Percentiles rank a stretch among this genome's conserved stretches.
Conservation (phyloP, 2,329 filamentous ascomycete species). For the Fusarium poae region DNA sequence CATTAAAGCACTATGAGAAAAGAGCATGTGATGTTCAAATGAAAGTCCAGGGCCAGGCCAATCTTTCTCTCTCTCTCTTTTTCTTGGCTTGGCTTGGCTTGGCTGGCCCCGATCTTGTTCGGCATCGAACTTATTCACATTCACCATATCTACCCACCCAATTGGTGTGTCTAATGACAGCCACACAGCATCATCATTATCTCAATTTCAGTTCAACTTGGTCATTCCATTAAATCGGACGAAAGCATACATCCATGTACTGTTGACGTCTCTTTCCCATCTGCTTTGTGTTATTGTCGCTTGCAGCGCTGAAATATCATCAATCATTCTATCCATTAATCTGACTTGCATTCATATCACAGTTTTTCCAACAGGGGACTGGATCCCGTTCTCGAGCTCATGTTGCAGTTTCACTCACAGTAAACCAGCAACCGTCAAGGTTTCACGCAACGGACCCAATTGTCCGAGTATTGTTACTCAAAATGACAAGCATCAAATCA, state of each 20-base stretch:
- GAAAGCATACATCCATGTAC: neutral
- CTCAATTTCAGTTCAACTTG: slow-evolving; percentile 2
- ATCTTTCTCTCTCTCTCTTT: neutral
- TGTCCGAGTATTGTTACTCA: neutral
- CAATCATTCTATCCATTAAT: neutral
- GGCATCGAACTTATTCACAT: neutral
- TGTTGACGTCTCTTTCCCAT: neutral
- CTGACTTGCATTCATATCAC: neutral
- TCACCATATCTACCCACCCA: neutral
- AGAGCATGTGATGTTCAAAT: neutral
- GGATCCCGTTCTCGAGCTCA: neutral
- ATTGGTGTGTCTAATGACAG: slow-evolving; percentile 22
- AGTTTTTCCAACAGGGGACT: neutral
- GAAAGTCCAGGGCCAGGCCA: neutral
- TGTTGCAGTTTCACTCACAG: slow-evolving; percentile 2
- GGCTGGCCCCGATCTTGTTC: neutral
- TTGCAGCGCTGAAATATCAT: neutral
- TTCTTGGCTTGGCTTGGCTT: neutral
- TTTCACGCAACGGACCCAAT: neutral
- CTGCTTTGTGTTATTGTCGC: neutral
- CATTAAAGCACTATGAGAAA: neutral
- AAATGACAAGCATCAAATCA: neutral
- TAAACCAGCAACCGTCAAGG: neutral
- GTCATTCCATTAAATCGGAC: slow-evolving; percentile 14
- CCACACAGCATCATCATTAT: slow-evolving; percentile 35